phyloP scores from a whole-genome alignment of 2,329 filamentous ascomycete genomes.

The Fusarium sp. region DNA sequence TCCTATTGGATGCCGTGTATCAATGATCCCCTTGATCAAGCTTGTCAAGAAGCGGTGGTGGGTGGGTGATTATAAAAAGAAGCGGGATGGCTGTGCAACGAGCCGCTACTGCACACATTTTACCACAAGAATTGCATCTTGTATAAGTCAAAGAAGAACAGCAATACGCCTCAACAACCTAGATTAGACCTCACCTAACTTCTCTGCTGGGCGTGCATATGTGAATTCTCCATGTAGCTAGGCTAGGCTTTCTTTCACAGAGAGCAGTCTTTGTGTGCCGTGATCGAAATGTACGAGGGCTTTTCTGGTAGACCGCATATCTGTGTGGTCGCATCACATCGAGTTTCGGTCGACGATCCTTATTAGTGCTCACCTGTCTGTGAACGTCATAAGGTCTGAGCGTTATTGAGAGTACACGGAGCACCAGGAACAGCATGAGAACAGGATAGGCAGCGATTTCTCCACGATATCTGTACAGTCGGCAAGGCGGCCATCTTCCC shows the following conservation, averaged over 20 bases:
- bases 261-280: conserved; percentile 5
- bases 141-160: conserved; percentile 7
- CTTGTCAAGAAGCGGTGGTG: conserved; percentile 22
- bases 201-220: conserved; percentile 11
- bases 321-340: conserved; percentile 13
- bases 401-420: conserved; percentile 19
- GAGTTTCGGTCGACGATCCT: conserved; percentile 17
- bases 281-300: background rate
- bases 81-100: conserved; percentile 46
- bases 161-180: conserved; percentile 1
- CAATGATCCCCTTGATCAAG: conserved; percentile 20
- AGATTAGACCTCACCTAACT: conserved; percentile 7
- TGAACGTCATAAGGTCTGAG: conserved; percentile 25
- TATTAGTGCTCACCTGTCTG: conserved; percentile 12
- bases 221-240: conserved; percentile 5
- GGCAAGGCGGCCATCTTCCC: conserved; percentile 22
- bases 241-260: conserved; percentile 21
- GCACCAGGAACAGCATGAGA: conserved; percentile 18
- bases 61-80: conserved; percentile 45
- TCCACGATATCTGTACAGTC: conserved; percentile 16
- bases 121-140: background rate
- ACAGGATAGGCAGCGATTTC: conserved; percentile 17
- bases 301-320: conserved; percentile 1
- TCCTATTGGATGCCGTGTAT: conserved; percentile 39
- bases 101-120: conserved; percentile 8